Evolutionary conservation across 129 eudicot genomes (phyloP), one percentile per base, ranked within the genome.

Genomic region (Chrysanthemum makinoi): DNA sequence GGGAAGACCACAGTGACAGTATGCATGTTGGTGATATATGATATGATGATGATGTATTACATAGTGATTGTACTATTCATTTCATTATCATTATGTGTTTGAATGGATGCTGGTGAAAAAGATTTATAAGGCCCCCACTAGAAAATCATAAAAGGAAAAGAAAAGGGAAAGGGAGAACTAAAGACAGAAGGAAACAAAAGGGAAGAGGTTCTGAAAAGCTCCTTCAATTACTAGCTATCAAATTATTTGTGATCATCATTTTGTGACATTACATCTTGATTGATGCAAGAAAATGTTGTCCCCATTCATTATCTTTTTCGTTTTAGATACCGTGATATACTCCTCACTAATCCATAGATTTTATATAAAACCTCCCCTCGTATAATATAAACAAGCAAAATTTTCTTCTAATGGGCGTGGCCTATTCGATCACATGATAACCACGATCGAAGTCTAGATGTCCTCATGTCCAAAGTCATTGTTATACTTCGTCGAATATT

Each of bases 151-250:
- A 58, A 78, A 70, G 63, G 74, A 54, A 73, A 70, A 81, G 70
- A 67, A 74, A 63, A 71, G 49, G 63, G 65, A 80, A 80, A 71
- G 89, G 77, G 72, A 68, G 73, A 83, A 85, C 75, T 81, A 80
- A 77, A 83, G 91, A 80, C 89, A 83, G 80, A 83, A 91, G 86
- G 89, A 80, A 85, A 80, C 78, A 90, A 87, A 83, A 80, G 83
- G 68, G 82, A 77, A 46, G 73, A 54, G 72, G 57, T 76, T 74
- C 70, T 66, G 56, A 69, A 81, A 76, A 72, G 79, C 79, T 55
- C 49, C 76, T 52, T 77, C 72, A 52, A 52, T 52, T 51, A 17
- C 56, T 51, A 51, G 46, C 64, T 68, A 69, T 77, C 50, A 69
- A 69, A 61, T 52, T 44, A 63, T 4, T 22, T 12, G 12, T 43